Evolutionary conservation across 106 monocot species (phyloP).

Genomic region (Posidonia australis): DNA sequence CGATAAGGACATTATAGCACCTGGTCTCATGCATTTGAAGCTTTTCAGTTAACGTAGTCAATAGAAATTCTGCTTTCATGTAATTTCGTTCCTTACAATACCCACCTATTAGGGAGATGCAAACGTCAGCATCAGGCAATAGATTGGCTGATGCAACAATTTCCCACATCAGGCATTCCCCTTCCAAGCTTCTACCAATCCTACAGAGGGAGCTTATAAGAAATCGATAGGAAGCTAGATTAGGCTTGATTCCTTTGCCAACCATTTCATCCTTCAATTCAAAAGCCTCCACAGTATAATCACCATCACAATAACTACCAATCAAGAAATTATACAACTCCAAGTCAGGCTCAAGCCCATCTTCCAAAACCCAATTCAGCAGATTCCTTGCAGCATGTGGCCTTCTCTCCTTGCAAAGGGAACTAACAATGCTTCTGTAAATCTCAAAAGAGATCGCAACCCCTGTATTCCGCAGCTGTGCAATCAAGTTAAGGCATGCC

Average conservation of each 20-base stretch:
- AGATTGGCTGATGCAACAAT: slow-evolving; percentile 29
- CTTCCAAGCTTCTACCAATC: slow-evolving; percentile 31
- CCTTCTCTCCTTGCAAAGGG: slow-evolving; percentile 44
- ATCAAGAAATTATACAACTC: slow-evolving; percentile 51
- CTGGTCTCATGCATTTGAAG: slow-evolving; percentile 38
- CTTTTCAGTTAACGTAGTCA: slow-evolving; percentile 31
- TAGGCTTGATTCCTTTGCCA: slow-evolving; percentile 25
- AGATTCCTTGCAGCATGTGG: slow-evolving; percentile 66
- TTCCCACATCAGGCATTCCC: slow-evolving; percentile 52
- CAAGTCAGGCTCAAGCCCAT: slow-evolving; percentile 33
- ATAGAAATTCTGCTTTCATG: slow-evolving; percentile 47
- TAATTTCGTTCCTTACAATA: slow-evolving; percentile 34
- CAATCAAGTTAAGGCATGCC: slow-evolving; percentile 61
- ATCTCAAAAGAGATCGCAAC: slow-evolving; percentile 22
- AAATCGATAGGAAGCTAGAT: slow-evolving; percentile 32
- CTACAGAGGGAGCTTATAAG: slow-evolving; percentile 47
- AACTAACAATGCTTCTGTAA: slow-evolving; percentile 30
- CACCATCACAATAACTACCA: slow-evolving; percentile 39
- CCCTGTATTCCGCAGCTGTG: slow-evolving; percentile 35
- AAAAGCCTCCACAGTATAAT: slow-evolving; percentile 28
- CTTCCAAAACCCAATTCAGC: slow-evolving; percentile 32
- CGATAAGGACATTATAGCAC: slow-evolving; percentile 52
- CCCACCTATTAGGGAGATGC: slow-evolving; percentile 34
- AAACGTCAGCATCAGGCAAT: slow-evolving; percentile 40
- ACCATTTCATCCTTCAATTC: slow-evolving; percentile 60